Evolutionary conservation across 2,329 filamentous ascomycete species (phyloP).

Genomic region (Celoporthe dispersa): DNA sequence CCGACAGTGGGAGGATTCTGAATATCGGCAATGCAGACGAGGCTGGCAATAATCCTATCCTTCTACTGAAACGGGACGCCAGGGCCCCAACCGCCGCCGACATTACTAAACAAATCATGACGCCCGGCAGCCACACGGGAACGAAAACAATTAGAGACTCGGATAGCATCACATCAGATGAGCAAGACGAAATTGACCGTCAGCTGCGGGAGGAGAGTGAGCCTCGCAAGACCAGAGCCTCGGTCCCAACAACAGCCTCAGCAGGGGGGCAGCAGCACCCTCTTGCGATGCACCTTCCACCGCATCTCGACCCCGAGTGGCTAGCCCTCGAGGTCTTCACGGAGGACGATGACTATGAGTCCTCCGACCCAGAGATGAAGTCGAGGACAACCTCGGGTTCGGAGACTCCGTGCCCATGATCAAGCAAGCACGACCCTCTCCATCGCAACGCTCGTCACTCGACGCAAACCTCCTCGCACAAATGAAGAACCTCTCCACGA

Average conservation of each 20-base stretch:
- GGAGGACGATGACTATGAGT: conserved; percentile 60
- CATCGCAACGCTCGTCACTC: conserved; percentile 36
- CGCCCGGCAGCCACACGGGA: neutral
- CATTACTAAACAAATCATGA: conserved; percentile 27
- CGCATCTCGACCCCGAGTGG: conserved; percentile 86
- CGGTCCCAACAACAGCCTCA: conserved; percentile 6
- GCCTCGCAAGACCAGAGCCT: neutral
- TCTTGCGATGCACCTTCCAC: conserved; percentile 64
- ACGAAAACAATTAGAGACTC: conserved; percentile 16
- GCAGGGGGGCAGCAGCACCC: conserved; percentile 29
- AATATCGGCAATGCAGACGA: conserved; percentile 69
- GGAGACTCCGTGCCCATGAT: conserved; percentile 34
- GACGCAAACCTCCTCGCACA: conserved; percentile 47
- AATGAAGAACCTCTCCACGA: conserved; percentile 41
- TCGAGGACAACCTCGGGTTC: conserved; percentile 37
- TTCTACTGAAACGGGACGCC: conserved; percentile 74
- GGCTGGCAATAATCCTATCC: conserved; percentile 66
- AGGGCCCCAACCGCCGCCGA: conserved; percentile 63
- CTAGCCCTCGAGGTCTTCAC: conserved; percentile 85
- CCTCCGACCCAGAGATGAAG: conserved; percentile 41
- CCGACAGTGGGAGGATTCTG: conserved; percentile 85
- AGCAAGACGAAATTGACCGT: conserved; percentile 51
- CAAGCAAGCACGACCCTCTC: conserved; percentile 15
- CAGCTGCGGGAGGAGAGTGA: conserved; percentile 49
- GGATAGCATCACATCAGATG: conserved; percentile 33